Evolutionary conservation across 257 asterid genomes (phyloP), one percentile per base, ranked within the genome.

Genomic region (Lycium ferocissimum): DNA sequence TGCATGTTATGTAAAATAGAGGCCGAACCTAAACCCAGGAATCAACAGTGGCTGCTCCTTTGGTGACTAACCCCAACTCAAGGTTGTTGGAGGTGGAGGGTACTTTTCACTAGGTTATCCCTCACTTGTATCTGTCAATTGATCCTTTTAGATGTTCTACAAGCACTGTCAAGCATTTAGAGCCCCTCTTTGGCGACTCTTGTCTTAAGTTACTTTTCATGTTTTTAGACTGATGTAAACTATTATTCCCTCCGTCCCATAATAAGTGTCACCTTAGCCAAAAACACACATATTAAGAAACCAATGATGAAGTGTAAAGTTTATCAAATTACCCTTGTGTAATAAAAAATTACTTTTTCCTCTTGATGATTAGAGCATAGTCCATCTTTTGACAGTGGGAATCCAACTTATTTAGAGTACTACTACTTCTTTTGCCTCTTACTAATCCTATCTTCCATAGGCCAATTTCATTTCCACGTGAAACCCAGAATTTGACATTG

Each of bases 71-170:
- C 20, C 33, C 1, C 54, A 70, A 17, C 79, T 70, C 79, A 70
- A 38, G 7, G 33, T 70, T 70, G 33, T 70, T 70, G 79, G 54
- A 70, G 54, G 79, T 70, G 2, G 79, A 70, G 20, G 80, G 26
- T 43, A 9, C 18, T 40, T 4, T 72, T 72, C 80, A 43, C 57
- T 72, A n/a, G 58, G 80, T 72, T 63, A 26, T 72, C 10, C 80
- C 11, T 72, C 76, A 69, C 54, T 67, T 14, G 38, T 33, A 38
- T 17, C 45, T 72, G 80, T 45, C 58, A 18, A 72, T 45, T 72
- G 35, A 37, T 70, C 45, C 9, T 72, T n/a, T 72, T 20, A 9
- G 26, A 72, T 40, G 38, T 45, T n/a, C 58, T 72, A 45, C 82
- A 53, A 8, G 65, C 33, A 78, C 49, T 26, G 49, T 33, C 65